A percentile compares a stretch with the other conserved stretches of the same genome.
phyloP scores from a whole-genome alignment of 2,329 filamentous ascomycete species.

The Arthrocladium fulminans region DNA sequence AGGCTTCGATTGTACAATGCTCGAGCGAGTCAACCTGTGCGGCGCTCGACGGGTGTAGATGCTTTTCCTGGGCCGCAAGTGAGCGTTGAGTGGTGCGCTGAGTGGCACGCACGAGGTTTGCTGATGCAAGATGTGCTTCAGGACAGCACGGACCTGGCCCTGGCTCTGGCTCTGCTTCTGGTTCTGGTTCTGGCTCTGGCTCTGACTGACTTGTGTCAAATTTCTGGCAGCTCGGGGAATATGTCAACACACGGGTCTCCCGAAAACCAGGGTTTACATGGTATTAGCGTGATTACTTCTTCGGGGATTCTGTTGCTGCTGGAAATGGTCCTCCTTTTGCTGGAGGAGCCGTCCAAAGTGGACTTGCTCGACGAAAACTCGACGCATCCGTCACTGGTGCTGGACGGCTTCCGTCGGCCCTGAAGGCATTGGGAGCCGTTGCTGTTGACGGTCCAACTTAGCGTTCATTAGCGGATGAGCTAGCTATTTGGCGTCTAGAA shows the following conservation, averaged over 20 bases:
- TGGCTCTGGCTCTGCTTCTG: too few relatives aligned
- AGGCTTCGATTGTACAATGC: too few relatives aligned
- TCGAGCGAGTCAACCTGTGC: background rate
- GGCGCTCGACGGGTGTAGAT: background rate
- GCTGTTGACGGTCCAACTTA: background rate
- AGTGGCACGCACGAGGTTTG: background rate
- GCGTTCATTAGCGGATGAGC: background rate
- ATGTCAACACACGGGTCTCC: background rate
- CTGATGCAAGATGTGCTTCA: background rate
- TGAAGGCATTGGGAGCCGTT: background rate
- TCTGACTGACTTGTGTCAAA: background rate
- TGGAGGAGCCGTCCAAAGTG: background rate
- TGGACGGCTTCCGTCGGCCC: background rate
- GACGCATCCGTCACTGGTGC: background rate
- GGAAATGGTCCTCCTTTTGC: too few relatives aligned
- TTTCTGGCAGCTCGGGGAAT: background rate
- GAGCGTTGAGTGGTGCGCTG: background rate
- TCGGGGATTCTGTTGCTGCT: too few relatives aligned
- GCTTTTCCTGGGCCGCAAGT: background rate
- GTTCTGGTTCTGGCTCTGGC: too few relatives aligned
- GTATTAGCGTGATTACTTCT: background rate
- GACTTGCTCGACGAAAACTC: background rate
- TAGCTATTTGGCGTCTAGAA: background rate
- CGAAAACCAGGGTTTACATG: too few relatives aligned
- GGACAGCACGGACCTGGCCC: background rate